These are phyloP conservation scores for Arachis monticola DNA, from an alignment of 331 rosid genomes.

Conservation along the genomic window DNA sequence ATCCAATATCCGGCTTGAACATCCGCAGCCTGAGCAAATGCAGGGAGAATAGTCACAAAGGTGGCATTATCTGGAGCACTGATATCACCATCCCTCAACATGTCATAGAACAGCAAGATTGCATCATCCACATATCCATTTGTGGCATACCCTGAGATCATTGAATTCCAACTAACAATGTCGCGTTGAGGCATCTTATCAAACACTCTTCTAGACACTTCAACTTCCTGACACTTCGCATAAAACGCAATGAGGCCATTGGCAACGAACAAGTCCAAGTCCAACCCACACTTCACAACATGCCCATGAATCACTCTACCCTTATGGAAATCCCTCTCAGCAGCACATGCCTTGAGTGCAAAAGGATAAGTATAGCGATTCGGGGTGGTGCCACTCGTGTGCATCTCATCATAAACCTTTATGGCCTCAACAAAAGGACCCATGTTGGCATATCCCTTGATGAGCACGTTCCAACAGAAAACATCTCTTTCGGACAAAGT, in stretches of 20 bases:
- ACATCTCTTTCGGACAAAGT: constrained; percentile 67
- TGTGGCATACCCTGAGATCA: constrained; percentile 63
- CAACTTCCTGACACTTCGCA: constrained; percentile 59
- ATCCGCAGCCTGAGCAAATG: constrained; percentile 62
- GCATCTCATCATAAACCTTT: constrained; percentile 55
- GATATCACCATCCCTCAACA: constrained; percentile 47
- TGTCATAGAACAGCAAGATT: constrained; percentile 47
- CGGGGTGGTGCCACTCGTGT: constrained; percentile 42
- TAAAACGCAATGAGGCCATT: constrained; percentile 69
- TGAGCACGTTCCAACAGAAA: constrained; percentile 69
- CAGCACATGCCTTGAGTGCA: constrained; percentile 76
- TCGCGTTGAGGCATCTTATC: constrained; percentile 58
- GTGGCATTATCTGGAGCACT: constrained; percentile 65
- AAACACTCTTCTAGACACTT: constrained; percentile 56
- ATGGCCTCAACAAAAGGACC: constrained; percentile 67
- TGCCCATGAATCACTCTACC: constrained; percentile 72
- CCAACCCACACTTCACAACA: constrained; percentile 64
- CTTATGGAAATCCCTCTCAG: constrained; percentile 48
- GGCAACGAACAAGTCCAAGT: constrained; percentile 65
- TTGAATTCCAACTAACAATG: constrained; percentile 75
- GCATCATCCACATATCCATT: constrained; percentile 64
- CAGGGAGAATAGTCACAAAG: constrained; percentile 62
- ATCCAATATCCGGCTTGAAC: constrained; percentile 70
- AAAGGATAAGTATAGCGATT: constrained; percentile 71
- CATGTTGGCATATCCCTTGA: constrained; percentile 68